A percentile compares a stretch with the other conserved stretches of the same genome.
Evolutionary conservation across 2,329 filamentous ascomycete species (phyloP).

Genomic region (Orbilia brochopaga): DNA sequence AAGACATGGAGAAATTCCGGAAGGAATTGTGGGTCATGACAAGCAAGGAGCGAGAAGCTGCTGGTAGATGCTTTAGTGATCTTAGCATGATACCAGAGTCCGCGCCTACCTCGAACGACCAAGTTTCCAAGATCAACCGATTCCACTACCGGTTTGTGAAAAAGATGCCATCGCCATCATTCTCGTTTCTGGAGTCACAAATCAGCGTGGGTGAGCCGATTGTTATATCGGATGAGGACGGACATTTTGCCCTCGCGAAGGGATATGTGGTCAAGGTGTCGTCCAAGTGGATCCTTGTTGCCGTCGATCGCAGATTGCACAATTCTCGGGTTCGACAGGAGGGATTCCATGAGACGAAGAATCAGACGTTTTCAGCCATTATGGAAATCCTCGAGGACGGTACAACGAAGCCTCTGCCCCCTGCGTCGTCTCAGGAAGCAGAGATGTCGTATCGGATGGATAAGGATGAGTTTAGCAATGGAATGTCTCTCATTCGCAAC

Average conservation of each 20-base stretch:
- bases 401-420: constrained; percentile 52
- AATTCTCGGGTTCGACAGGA: constrained; percentile 77
- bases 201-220: constrained; percentile 85
- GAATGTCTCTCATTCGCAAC: constrained; percentile 92
- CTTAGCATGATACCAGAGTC: constrained; percentile 82
- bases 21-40: constrained; percentile 96
- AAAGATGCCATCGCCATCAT: constrained; percentile 63
- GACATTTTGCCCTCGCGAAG: constrained; percentile 92
- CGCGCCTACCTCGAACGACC: constrained; percentile 67
- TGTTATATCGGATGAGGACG: constrained; percentile 93
- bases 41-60: constrained; percentile 76
- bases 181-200: constrained; percentile 91
- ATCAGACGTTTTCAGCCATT: constrained; percentile 87
- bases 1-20: constrained; percentile 82
- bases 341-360: constrained; percentile 75
- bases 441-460: constrained; percentile 79
- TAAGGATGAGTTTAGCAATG: constrained; percentile 98
- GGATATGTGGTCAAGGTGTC: constrained; percentile 79
- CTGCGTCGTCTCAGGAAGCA: constrained; percentile 60
- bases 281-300: constrained; percentile 70
- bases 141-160: constrained; percentile 87
- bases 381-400: constrained; percentile 78
- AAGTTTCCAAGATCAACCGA: constrained; percentile 83
- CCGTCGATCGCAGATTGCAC: constrained; percentile 87
- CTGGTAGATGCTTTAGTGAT: constrained; percentile 75